Evolutionary conservation across 768 basidiomycete genomes (phyloP), one percentile per base, ranked within the genome.

Genomic region (Trametes maxima): DNA sequence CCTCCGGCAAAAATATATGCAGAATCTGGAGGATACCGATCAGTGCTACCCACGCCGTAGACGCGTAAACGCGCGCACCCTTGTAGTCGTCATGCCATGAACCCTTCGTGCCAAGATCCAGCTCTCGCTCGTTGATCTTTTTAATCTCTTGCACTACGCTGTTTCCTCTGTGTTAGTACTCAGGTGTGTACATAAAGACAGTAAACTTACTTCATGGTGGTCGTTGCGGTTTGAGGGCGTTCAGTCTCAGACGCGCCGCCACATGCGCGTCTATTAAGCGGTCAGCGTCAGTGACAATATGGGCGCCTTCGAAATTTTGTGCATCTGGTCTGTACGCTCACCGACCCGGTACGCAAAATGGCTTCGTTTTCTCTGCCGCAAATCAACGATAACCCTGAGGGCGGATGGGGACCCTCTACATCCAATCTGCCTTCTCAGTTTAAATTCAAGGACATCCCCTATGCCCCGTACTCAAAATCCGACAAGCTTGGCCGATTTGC

Each of bases 41-140:
- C 25, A 42, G 46, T 47, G 45, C 37, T n/a, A 50, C 22, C 11
- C 25, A 21, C 16, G 16, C 4, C 17, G 65, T 12, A 57, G 16
- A 13, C 28, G 40, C 14, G 45, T 19, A 16, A 51, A 36, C 28
- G 28, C 28, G 42, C 78, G 21, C 48, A 85, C 88, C 86, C 76
- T 91, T 95, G 78, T 96, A 98, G 69, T 98, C 92, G 69, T 98
- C 94, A 68, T 98, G 96, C 96, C 96, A 99, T 49, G 89, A 92
- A 65, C 83, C 86, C 53, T 80, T 78, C 24, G 80, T 72, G 4
- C 91, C 93, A 11, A 95, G 78, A 28, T 91, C 87, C 6, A 98
- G 84, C 73, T 98, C 96, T 10, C 82, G 82, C 68, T 95, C 86
- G 70, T 99, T 99, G 59, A 99, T 97, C 70, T 88, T 85, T 70